Base-by-base conservation (phyloP, 345 rosid species). In the Combretum micranthum region DNA sequence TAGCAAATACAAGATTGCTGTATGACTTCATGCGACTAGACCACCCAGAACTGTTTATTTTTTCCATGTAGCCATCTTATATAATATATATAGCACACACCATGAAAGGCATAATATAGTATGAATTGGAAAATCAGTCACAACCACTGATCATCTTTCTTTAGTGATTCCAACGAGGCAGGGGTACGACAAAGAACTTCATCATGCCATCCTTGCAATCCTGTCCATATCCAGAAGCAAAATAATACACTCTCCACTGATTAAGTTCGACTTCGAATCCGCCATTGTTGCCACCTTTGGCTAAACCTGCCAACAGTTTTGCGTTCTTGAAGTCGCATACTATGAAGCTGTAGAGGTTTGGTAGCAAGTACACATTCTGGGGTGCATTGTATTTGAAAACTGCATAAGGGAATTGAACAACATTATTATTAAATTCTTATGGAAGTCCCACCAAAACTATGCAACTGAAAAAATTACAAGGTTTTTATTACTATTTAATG, bases 331-430 rank as follows among this genome's bases (percentile, higher is more conserved):
- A 26, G 54, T 51, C 8, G 21, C 54, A 51, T 1, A 3, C 21
- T 26, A 19, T 20, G 32, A 16, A 51, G 54, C 54, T 51, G 15
- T 10, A 21, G 15, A 7, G 14, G 26, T 51, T 51, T 21, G 54
- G 54, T 4, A 51, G 16, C 54, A 51, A 51, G 54, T 51, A 51
- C 25, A 51, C 54, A 21, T n/a, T 51, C 12, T 51, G 54, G 13
- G 54, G 54, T 21, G 54, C 13, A 20, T 21, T 37, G 21, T 19
- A 51, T 20, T 51, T 51, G 54, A 51, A 51, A 19, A 51, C 54
- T 51, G 54, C 53, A 51, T 3, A 32, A 32, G 39, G 39, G 39
- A 32, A 32, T 32, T 32, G 39, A 32, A 11, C 10, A 7, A 32
- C 39, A 32, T 32, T n/a, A 32, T 32, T 32, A 32, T 9, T 32